A percentile compares a stretch with the other conserved stretches of the same genome.
Conservation (phyloP, 2,329 filamentous ascomycete genomes). For the Aspergillus ochraceoroseus region DNA sequence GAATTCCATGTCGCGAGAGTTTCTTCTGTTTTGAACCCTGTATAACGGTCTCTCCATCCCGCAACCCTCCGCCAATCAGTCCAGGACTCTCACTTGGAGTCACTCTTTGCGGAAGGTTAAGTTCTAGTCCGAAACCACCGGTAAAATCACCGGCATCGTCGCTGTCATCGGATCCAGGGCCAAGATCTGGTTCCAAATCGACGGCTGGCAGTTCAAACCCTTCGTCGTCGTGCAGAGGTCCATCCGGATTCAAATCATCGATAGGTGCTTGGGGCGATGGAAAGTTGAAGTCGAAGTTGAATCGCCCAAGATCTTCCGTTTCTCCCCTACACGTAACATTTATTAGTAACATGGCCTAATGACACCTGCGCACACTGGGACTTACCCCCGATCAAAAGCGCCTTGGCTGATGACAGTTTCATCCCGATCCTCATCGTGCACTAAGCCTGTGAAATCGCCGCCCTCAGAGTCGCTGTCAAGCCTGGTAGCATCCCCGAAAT, state of each 20-base stretch:
- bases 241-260: constrained; percentile 29
- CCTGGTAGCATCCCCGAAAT: constrained; percentile 48
- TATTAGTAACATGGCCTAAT: background rate
- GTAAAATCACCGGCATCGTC: constrained; percentile 21
- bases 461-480: constrained; percentile 42
- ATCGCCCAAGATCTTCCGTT: constrained; percentile 42
- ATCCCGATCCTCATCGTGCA: constrained; percentile 35
- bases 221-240: constrained; percentile 33
- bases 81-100: constrained; percentile 33
- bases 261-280: constrained; percentile 34
- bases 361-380: background rate
- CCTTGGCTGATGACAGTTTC: constrained; percentile 37
- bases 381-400: constrained; percentile 40
- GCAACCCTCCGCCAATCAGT: constrained; percentile 35
- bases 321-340: constrained; percentile 36
- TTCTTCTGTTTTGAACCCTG: constrained; percentile 48
- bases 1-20: constrained; percentile 65
- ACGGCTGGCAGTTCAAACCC: constrained; percentile 33
- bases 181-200: constrained; percentile 26
- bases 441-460: constrained; percentile 38
- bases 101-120: constrained; percentile 27
- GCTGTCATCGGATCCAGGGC: constrained; percentile 26
- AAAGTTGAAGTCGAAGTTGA: constrained; percentile 41
- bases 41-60: constrained; percentile 28
- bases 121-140: constrained; percentile 33